A percentile compares a stretch with the other conserved stretches of the same genome.
phyloP scores from a whole-genome alignment of 169 alveolate genomes.

The Besnoitia besnoiti region DNA sequence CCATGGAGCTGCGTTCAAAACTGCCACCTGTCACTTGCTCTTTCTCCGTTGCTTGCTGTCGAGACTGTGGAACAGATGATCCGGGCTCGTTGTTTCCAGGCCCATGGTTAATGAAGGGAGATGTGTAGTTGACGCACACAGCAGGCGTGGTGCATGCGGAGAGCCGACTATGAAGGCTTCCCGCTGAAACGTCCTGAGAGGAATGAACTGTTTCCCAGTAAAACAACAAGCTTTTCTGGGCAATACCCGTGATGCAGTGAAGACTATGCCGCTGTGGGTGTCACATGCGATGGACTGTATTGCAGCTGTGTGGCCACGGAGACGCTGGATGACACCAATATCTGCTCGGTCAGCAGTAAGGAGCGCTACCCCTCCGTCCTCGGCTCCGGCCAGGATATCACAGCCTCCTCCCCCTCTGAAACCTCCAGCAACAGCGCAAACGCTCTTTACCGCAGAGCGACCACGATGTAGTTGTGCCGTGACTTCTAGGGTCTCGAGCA shows the following conservation, averaged over 20 bases:
- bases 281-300: neutral
- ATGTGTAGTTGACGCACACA: too few species aligned
- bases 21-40: too few species aligned
- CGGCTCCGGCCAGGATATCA: constrained; percentile 4
- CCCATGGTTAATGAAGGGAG: too few species aligned
- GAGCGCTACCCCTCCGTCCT: neutral
- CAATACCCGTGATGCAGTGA: neutral
- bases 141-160: too few species aligned
- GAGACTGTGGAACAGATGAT: too few species aligned
- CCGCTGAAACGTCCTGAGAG: neutral
- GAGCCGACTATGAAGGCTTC: too few species aligned
- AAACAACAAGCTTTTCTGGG: neutral
- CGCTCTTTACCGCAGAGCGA: neutral
- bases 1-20: too few species aligned
- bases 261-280: neutral
- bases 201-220: neutral
- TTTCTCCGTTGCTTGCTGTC: too few species aligned
- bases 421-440: neutral
- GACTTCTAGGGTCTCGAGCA: neutral
- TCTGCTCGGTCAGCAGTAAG: neutral
- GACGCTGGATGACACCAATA: neutral
- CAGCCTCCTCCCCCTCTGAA: neutral
- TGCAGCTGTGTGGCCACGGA: constrained; percentile 22
- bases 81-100: too few species aligned
- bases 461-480: neutral